Conservation (phyloP, 2,329 filamentous ascomycete genomes). For the Pyrenochaeta sp. region DNA sequence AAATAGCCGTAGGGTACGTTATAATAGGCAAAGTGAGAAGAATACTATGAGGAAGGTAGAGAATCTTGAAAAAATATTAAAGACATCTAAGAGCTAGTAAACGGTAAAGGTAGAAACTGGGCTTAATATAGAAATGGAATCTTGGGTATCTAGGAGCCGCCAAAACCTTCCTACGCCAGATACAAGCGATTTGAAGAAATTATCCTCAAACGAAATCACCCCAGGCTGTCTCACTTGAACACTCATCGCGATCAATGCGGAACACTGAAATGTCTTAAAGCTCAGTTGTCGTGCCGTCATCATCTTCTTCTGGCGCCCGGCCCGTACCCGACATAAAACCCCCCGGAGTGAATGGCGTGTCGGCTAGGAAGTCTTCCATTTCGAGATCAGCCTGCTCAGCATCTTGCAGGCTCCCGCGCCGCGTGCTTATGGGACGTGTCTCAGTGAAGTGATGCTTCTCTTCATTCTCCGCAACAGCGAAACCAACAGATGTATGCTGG, state of each 20-base stretch:
- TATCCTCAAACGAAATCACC: background rate
- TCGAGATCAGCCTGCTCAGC: constrained; percentile 45
- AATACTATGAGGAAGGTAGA: background rate
- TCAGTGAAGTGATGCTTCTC: constrained; percentile 10
- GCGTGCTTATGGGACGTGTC: constrained; percentile 12
- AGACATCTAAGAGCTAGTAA: background rate
- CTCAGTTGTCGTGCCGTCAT: constrained; percentile 32
- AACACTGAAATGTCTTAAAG: constrained; percentile 17
- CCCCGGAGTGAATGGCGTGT: constrained; percentile 48
- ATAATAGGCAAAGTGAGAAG: background rate
- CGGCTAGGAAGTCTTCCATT: constrained; percentile 50
- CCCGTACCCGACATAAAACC: constrained; percentile 34
- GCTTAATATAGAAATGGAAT: background rate
- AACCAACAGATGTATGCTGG: constrained; percentile 40
- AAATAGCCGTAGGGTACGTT: background rate
- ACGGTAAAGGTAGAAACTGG: constrained; percentile 5
- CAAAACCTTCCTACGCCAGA: background rate
- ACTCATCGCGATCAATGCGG: background rate
- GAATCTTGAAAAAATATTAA: background rate
- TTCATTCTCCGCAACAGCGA: constrained; percentile 27
- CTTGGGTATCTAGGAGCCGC: constrained; percentile 5
- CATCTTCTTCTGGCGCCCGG: constrained; percentile 29
- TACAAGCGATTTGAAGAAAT: background rate
- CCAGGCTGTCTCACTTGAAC: background rate
- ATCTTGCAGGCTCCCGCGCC: constrained; percentile 28